phyloP scores from a whole-genome alignment of 2,329 filamentous ascomycete genomes.

The Zasmidium cellare region DNA sequence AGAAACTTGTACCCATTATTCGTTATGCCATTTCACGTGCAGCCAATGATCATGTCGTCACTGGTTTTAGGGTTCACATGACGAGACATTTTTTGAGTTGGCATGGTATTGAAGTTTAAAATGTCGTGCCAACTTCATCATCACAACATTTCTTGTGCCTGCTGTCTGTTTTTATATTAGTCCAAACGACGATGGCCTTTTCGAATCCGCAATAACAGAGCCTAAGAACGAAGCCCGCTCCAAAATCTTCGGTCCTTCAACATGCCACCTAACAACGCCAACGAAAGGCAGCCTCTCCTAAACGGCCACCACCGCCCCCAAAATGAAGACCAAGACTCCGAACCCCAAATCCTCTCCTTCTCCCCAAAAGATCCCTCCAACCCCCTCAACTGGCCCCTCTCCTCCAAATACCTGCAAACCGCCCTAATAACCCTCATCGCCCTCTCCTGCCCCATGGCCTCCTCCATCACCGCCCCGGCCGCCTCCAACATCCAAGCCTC shows the following conservation, averaged over 20 bases:
- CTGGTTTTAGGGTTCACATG: too few relatives aligned
- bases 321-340: background rate
- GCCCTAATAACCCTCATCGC: slow-evolving; percentile 7
- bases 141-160: too few relatives aligned
- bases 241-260: background rate
- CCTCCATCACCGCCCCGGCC: slow-evolving; percentile 10
- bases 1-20: too few relatives aligned
- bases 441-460: slow-evolving; percentile 7
- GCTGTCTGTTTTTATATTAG: too few relatives aligned
- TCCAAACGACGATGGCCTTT: background rate
- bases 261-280: background rate
- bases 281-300: slow-evolving; percentile 1
- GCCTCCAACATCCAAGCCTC: background rate
- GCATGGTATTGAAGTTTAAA: background rate
- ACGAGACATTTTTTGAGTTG: background rate
- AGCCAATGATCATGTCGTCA: too few relatives aligned
- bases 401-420: slow-evolving; percentile 5
- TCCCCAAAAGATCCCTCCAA: slow-evolving; percentile 1
- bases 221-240: too few relatives aligned
- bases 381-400: slow-evolving; percentile 5
- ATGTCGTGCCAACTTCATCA: too few relatives aligned
- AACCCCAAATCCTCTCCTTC: background rate
- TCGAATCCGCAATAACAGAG: background rate
- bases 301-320: background rate
- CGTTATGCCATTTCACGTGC: too few relatives aligned